Conservation (phyloP, 2,329 filamentous ascomycete species). For the Whalleya microplaca region DNA sequence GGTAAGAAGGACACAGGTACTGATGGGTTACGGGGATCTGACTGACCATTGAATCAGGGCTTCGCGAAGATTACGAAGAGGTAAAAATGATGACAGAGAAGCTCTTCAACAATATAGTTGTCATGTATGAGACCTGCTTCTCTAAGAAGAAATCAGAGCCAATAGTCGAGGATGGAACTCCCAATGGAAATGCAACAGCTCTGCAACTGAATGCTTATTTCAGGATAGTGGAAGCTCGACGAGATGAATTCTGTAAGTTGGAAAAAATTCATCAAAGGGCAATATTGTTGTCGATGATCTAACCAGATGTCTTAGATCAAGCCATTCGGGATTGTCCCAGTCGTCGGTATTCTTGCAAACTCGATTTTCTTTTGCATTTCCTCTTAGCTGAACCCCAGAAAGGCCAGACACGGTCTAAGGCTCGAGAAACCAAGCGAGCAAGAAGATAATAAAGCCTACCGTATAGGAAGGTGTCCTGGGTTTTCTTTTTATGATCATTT, state of each 20-base stretch:
- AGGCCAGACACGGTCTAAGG: constrained; percentile 23
- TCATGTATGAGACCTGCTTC: constrained; percentile 38
- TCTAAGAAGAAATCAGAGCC: constrained; percentile 31
- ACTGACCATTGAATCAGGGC: constrained; percentile 25
- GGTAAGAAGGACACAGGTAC: constrained; percentile 18
- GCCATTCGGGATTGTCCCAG: constrained; percentile 12
- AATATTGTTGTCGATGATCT: constrained; percentile 9
- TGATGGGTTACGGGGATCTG: neutral
- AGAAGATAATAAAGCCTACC: constrained; percentile 23
- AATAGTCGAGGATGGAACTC: constrained; percentile 21
- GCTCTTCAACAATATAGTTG: constrained; percentile 34
- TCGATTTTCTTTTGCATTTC: constrained; percentile 28
- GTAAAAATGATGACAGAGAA: constrained; percentile 18
- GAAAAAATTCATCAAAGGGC: constrained; percentile 1
- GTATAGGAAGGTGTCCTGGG: constrained; percentile 1
- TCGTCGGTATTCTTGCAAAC: constrained; percentile 16
- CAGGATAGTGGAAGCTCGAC: constrained; percentile 23
- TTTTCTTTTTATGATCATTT: constrained; percentile 23
- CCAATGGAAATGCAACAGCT: constrained; percentile 4
- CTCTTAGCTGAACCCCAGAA: constrained; percentile 29
- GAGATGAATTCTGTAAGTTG: constrained; percentile 32
- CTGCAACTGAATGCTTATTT: constrained; percentile 26
- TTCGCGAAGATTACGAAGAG: constrained; percentile 12
- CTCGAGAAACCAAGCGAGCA: constrained; percentile 27
- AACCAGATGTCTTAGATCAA: constrained; percentile 20